phyloP scores from a whole-genome alignment of 345 rosid species.

The Leavenworthia alabamica region DNA sequence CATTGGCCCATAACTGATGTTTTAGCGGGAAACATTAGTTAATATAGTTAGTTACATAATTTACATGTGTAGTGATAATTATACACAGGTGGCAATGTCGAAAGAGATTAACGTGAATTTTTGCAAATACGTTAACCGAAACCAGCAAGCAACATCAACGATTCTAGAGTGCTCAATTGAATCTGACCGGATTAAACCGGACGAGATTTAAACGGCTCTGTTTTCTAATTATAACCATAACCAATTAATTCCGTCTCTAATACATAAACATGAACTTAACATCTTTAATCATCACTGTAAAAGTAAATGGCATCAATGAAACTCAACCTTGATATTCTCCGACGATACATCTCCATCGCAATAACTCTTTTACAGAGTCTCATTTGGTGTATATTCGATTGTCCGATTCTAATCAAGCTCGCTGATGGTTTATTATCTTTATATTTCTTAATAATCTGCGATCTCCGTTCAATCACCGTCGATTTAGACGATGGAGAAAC shows the following conservation, averaged over 20 bases:
- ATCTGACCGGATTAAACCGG: background rate
- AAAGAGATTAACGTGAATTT: background rate
- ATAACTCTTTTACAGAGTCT: conserved; percentile 4
- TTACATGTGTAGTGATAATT: background rate
- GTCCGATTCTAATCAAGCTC: conserved; percentile 35
- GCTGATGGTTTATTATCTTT: conserved; percentile 36
- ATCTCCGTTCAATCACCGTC: conserved; percentile 45
- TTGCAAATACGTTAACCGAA: background rate
- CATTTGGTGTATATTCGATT: conserved; percentile 19
- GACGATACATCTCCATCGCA: background rate
- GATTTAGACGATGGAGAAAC: conserved; percentile 48
- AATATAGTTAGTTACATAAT: background rate
- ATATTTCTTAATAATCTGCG: conserved; percentile 36
- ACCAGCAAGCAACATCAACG: background rate
- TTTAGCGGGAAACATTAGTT: conserved; percentile 4
- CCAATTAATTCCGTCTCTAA: background rate
- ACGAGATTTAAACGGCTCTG: background rate
- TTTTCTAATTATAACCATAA: conserved; percentile 4
- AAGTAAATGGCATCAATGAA: conserved; percentile 24
- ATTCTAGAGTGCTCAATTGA: background rate
- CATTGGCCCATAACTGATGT: background rate
- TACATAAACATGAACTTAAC: background rate
- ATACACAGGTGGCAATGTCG: background rate
- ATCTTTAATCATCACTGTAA: background rate
- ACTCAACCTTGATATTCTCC: background rate